These are phyloP conservation scores for Zelonia costaricensis DNA, from an alignment of 208 protist species.

Conservation along the genomic window DNA sequence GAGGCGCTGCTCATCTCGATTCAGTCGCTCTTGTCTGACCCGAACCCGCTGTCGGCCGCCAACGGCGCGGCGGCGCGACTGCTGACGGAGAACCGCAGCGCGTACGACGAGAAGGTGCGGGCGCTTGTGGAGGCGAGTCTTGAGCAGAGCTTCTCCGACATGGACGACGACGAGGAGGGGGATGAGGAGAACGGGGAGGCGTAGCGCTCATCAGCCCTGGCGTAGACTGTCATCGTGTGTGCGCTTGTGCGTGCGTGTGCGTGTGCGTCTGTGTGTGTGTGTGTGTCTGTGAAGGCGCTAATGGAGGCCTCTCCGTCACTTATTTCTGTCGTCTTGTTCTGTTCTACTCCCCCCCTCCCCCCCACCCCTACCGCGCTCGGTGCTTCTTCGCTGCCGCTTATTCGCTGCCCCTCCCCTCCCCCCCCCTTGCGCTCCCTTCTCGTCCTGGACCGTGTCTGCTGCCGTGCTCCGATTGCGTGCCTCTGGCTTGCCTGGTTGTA, in stretches of 20 bases:
- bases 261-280: not conserved
- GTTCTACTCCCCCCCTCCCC: no score
- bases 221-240: not conserved
- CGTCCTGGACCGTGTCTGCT: no score
- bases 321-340: not conserved
- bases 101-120: conserved; percentile 92
- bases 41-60: conserved; percentile 99
- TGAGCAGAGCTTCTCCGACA: conserved; percentile 65
- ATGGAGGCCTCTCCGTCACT: not conserved
- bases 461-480: no score
- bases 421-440: no score
- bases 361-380: no score
- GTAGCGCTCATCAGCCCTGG: no score
- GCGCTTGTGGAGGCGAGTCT: conserved; percentile 72
- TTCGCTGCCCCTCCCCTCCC: no score
- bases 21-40: conserved; percentile 99
- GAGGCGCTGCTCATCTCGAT: conserved; percentile 99
- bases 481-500: no score
- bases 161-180: conserved; percentile 54
- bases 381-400: no score
- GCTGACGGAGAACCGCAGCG: conserved; percentile 94
- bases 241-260: not conserved
- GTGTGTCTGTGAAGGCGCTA: not conserved
- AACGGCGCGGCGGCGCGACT: conserved; percentile 98
- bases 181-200: conserved; percentile 1